phyloP scores from a whole-genome alignment of 2,329 filamentous ascomycete genomes.

The Cercospora sp. region DNA sequence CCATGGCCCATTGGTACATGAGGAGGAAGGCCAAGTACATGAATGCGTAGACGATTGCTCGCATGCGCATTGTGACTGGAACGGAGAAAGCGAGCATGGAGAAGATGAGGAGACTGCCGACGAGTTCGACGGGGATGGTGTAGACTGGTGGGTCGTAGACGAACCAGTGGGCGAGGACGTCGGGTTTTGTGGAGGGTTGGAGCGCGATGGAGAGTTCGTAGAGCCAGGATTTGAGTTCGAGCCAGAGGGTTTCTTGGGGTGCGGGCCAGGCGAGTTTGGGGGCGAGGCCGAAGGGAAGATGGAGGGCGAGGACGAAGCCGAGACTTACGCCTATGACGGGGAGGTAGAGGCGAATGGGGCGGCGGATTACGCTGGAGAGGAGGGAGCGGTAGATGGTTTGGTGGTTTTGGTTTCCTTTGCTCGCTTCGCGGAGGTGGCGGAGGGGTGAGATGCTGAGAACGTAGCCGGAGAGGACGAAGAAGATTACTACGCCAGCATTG shows the following conservation, averaged over 20 bases:
- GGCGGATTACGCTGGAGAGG: conserved; percentile 16
- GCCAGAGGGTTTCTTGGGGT: conserved; percentile 19
- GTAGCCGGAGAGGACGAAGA: conserved; percentile 56
- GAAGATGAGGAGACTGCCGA: conserved; percentile 27
- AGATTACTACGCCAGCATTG: conserved; percentile 56
- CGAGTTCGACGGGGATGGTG: conserved; percentile 31
- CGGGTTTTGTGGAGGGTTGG: conserved; percentile 17
- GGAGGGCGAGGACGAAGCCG: conserved; percentile 20
- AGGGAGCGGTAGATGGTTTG: conserved; percentile 13
- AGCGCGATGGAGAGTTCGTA: conserved; percentile 9
- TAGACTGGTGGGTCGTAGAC: conserved; percentile 27
- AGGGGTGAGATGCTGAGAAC: conserved; percentile 41
- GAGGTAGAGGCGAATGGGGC: conserved; percentile 26
- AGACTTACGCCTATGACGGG: conserved; percentile 24
- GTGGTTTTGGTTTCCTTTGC: not conserved
- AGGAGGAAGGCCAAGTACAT: conserved; percentile 17
- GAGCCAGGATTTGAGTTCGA: conserved; percentile 19
- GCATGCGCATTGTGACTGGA: conserved; percentile 10
- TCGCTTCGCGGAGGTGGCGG: conserved; percentile 20
- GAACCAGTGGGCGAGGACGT: conserved; percentile 24
- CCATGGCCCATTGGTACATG: conserved; percentile 24
- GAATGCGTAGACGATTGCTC: conserved; percentile 8
- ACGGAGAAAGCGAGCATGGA: conserved; percentile 15
- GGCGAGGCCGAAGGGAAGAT: conserved; percentile 25
- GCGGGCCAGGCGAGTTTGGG: conserved; percentile 24